Percentiles rank a stretch among this genome's conserved stretches.
phyloP scores from a whole-genome alignment of 352 stramenopile genomes.

The Phytophthora cryptogea region DNA sequence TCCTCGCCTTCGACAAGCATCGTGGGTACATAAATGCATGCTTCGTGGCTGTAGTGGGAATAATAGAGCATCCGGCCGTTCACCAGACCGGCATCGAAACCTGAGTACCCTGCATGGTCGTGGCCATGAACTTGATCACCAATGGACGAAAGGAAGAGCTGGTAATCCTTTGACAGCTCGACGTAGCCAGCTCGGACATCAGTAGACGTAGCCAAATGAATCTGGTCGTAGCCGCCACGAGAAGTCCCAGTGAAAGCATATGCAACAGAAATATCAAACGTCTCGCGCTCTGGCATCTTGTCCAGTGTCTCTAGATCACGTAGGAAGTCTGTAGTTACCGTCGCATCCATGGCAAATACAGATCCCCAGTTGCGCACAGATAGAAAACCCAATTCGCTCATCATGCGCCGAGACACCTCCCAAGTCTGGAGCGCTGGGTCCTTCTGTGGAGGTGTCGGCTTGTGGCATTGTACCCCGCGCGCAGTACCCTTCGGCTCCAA shows the following conservation, averaged over 20 bases:
- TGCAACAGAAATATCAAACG: constrained; percentile 81
- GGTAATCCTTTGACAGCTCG: constrained; percentile 65
- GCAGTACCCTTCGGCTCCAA: constrained; percentile 23
- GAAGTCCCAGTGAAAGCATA: constrained; percentile 74
- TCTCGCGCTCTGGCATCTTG: constrained; percentile 76
- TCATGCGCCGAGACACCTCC: constrained; percentile 80
- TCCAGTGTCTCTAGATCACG: constrained; percentile 73
- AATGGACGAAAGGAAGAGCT: constrained; percentile 69
- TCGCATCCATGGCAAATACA: constrained; percentile 78
- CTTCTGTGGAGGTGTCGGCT: constrained; percentile 55
- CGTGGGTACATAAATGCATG: constrained; percentile 84
- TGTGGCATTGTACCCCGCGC: constrained; percentile 31
- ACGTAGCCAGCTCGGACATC: constrained; percentile 49
- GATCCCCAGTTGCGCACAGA: constrained; percentile 87
- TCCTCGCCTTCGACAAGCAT: constrained; percentile 51
- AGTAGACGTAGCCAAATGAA: constrained; percentile 60
- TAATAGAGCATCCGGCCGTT: constrained; percentile 70
- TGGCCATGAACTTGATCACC: constrained; percentile 60
- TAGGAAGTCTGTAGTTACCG: constrained; percentile 52
- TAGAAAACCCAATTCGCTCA: constrained; percentile 83
- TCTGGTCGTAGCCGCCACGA: constrained; percentile 75
- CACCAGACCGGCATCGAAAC: constrained; percentile 43
- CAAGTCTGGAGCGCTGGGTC: constrained; percentile 67
- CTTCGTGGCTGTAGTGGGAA: constrained; percentile 77
- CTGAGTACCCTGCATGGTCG: constrained; percentile 54